phyloP scores from a whole-genome alignment of 768 basidiomycete genomes.

The Suillus fuscotomentosus region DNA sequence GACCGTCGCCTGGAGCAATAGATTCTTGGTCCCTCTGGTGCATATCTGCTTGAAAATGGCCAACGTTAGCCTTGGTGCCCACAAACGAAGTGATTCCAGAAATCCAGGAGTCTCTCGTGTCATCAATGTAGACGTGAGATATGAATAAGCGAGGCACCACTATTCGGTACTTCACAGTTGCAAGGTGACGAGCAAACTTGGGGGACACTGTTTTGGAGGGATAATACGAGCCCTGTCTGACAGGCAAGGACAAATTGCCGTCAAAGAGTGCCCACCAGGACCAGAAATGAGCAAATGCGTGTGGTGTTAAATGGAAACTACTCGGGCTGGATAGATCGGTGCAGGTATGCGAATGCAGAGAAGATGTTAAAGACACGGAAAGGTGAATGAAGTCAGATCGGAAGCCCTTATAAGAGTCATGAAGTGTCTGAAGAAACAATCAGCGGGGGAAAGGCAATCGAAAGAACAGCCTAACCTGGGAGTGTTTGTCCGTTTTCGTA shows the following conservation, averaged over 20 bases:
- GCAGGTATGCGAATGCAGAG: conserved; percentile 32
- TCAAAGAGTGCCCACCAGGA: conserved; percentile 91
- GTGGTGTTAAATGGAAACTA: conserved; percentile 83
- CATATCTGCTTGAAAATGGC: conserved; percentile 83
- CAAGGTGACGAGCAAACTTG: conserved; percentile 85
- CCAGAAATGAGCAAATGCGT: conserved; percentile 86
- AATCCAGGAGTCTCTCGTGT: conserved; percentile 76
- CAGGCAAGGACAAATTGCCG: conserved; percentile 71
- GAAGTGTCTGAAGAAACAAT: conserved; percentile 32
- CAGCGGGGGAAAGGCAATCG: neutral
- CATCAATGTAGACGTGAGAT: conserved; percentile 85
- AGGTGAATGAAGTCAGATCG: conserved; percentile 94
- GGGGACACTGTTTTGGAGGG: conserved; percentile 70
- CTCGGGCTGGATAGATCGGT: conserved; percentile 43
- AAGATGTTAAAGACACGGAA: conserved; percentile 80
- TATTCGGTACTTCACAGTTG: conserved; percentile 89
- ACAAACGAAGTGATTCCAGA: conserved; percentile 77
- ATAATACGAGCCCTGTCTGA: conserved; percentile 85
- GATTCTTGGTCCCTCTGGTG: conserved; percentile 90
- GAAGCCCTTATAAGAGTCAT: conserved; percentile 85
- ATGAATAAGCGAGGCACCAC: conserved; percentile 76
- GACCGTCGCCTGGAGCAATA: conserved; percentile 51
- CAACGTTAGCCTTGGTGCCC: conserved; percentile 82
- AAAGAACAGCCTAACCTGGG: conserved; percentile 43
- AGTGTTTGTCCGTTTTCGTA: conserved; percentile 35